phyloP scores from a whole-genome alignment of 495 filamentous ascomycete genomes.

The Friedmanniomyces simplex region DNA sequence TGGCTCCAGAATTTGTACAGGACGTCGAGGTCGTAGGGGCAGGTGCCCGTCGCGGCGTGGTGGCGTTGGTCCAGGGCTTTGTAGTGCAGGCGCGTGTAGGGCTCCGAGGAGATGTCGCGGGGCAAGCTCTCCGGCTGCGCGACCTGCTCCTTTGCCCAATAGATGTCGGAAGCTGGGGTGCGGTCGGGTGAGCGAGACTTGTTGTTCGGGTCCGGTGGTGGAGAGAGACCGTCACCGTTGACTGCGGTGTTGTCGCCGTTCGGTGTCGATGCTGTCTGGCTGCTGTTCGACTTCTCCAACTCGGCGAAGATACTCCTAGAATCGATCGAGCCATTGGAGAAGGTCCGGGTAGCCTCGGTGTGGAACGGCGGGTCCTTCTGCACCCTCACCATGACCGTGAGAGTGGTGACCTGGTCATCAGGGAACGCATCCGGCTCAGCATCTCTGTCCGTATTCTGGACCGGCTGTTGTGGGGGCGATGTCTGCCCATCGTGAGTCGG shows the following conservation, averaged over 20 bases:
- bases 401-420: conserved; percentile 45
- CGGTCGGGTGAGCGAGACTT: neutral
- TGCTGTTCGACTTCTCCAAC: conserved; percentile 22
- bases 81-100: conserved; percentile 44
- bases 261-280: conserved; percentile 21
- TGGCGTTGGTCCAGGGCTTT: conserved; percentile 50
- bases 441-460: neutral
- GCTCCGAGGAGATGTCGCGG: conserved; percentile 39
- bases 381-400: conserved; percentile 38
- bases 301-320: conserved; percentile 32
- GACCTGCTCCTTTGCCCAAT: conserved; percentile 42
- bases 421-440: conserved; percentile 37
- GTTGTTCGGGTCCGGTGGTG: neutral
- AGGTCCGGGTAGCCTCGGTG: conserved; percentile 37
- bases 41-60: conserved; percentile 38
- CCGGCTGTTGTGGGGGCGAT: neutral
- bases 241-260: conserved; percentile 23
- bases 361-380: conserved; percentile 28
- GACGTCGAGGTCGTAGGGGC: conserved; percentile 49
- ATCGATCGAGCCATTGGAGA: conserved; percentile 49
- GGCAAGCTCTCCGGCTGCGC: conserved; percentile 32
- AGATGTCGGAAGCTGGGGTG: conserved; percentile 15
- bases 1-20: conserved; percentile 74
- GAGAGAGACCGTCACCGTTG: conserved; percentile 11
- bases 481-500: neutral